phyloP scores from a whole-genome alignment of 352 stramenopile genomes.

The Globisporangium cederbergense region DNA sequence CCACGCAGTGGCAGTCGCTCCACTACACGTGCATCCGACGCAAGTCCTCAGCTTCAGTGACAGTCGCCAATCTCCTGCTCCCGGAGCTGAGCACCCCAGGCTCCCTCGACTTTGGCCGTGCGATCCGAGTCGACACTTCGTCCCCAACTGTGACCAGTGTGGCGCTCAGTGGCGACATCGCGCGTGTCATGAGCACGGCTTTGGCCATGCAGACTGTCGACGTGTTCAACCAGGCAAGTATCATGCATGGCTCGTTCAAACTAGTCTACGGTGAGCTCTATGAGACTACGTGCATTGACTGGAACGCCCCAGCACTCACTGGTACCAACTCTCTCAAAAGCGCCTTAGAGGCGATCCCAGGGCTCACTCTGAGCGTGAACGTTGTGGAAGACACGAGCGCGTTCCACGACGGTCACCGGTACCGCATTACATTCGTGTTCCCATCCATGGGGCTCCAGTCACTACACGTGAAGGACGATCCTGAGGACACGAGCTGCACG shows the following conservation, averaged over 20 bases:
- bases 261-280: slow-evolving; percentile 37
- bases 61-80: slow-evolving; percentile 40
- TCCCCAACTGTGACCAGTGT: slow-evolving; percentile 32
- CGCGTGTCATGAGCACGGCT: slow-evolving; percentile 28
- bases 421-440: slow-evolving; percentile 48
- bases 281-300: slow-evolving; percentile 46
- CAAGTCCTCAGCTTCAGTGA: slow-evolving; percentile 29
- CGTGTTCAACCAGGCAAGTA: slow-evolving; percentile 43
- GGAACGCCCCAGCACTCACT: slow-evolving; percentile 36
- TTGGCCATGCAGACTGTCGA: slow-evolving; percentile 53
- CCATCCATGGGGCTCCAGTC: slow-evolving; percentile 44
- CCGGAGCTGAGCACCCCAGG: slow-evolving; percentile 42
- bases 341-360: slow-evolving; percentile 38
- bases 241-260: slow-evolving; percentile 52
- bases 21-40: slow-evolving; percentile 45
- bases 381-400: slow-evolving; percentile 32
- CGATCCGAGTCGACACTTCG: slow-evolving; percentile 55
- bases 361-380: slow-evolving; percentile 33
- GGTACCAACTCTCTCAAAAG: slow-evolving; percentile 30
- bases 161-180: slow-evolving; percentile 32
- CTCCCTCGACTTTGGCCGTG: slow-evolving; percentile 47
- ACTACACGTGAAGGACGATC: slow-evolving; percentile 26
- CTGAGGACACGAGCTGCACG: slow-evolving; percentile 18
- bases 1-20: slow-evolving; percentile 47
- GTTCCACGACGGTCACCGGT: slow-evolving; percentile 53